A percentile compares a stretch with the other conserved stretches of the same genome.
Conservation (phyloP, 1,284 basidiomycete species). For the Ustilago esculenta region DNA sequence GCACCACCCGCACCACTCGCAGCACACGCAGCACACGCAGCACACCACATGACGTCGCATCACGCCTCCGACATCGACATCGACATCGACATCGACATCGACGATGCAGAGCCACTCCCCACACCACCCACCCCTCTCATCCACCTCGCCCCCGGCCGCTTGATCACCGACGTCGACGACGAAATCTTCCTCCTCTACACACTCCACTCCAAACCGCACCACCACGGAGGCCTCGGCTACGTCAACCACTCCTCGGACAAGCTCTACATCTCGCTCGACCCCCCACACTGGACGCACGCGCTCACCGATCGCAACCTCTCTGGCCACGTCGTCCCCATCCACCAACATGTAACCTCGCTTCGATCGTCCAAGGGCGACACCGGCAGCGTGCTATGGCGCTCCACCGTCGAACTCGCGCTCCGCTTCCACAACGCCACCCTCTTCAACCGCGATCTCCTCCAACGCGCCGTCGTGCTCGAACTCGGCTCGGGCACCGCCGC, state of each 20-base stretch:
- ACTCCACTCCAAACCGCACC: slow-evolving; percentile 27
- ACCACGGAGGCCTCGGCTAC: slow-evolving; percentile 50
- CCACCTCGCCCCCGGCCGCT: slow-evolving; percentile 2
- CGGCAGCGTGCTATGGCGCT: slow-evolving; percentile 61
- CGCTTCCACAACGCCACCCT: slow-evolving; percentile 18
- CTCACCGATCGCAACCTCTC: slow-evolving; percentile 17
- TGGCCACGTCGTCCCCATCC: slow-evolving; percentile 22
- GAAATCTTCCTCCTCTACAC: slow-evolving; percentile 54
- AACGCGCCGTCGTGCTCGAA: slow-evolving; percentile 47
- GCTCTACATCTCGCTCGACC: slow-evolving; percentile 35
- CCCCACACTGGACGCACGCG: slow-evolving; percentile 14
- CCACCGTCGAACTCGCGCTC: slow-evolving; percentile 49
- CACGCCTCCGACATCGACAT: too few species aligned
- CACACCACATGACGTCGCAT: too few species aligned
- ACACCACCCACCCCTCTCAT: slow-evolving; percentile 13
- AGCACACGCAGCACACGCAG: too few species aligned
- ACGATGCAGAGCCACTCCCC: slow-evolving; percentile 5
- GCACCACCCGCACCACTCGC: too few species aligned
- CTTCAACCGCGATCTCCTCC: slow-evolving; percentile 16
- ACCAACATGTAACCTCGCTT: slow-evolving; percentile 54
- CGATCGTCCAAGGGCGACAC: slow-evolving; percentile 57
- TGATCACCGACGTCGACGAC: slow-evolving; percentile 51
- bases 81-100: neutral
- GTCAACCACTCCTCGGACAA: slow-evolving; percentile 38
- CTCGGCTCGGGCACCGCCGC: slow-evolving; percentile 63